Base-by-base conservation (phyloP, 495 filamentous ascomycete genomes). In the Annulohypoxylon nitens region DNA sequence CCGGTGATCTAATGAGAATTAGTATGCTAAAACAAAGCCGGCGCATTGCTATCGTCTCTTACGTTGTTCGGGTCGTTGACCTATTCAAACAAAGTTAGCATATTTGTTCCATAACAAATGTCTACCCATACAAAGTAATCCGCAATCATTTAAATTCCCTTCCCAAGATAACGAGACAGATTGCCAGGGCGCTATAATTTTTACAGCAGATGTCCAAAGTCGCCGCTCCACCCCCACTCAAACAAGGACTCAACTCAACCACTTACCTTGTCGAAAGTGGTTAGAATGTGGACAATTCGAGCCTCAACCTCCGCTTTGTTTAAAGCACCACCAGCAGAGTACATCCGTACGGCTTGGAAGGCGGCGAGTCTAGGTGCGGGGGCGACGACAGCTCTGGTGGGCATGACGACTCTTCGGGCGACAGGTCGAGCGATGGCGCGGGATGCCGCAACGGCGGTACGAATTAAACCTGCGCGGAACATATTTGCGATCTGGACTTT, bases 261-360 rank as follows among this genome's bases (percentile, higher is more conserved):
- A 78, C 91, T 75, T 82, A 97, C 96, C 92, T 99, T 99, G 86
- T 99, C 96, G 84, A 98, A 99, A 80, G 92, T 93, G 80, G 92
- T 91, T 81, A 99, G 83, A 66, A 99, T 87, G 84, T 92, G 90
- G 83, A 97, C 88, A 88, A 99, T 98, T 77, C 96, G 91, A 57
- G 92, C 92, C 83, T 97, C 92, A 66, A 98, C 91, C 82, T 98
- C 94, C 9, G 88, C 84, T 87, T 93, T 92, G 66, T 87, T 84
- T 48, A 98, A 85, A 48, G 89, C 91, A 64, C 90, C 90, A 51
- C 87, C 89, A 50, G 96, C 92, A 54, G 95, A 95, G 86, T 99
- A 99, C 84, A 88, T 91, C 79, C 96, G 88, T 75, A 92, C 83
- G 66, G 86, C 86, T 79, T 88, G 87, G 80, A 87, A 85, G 67